These are phyloP conservation scores for Zygoascus bituminiphila DNA, from an alignment of 805 yeast species.

Conservation along the genomic window DNA sequence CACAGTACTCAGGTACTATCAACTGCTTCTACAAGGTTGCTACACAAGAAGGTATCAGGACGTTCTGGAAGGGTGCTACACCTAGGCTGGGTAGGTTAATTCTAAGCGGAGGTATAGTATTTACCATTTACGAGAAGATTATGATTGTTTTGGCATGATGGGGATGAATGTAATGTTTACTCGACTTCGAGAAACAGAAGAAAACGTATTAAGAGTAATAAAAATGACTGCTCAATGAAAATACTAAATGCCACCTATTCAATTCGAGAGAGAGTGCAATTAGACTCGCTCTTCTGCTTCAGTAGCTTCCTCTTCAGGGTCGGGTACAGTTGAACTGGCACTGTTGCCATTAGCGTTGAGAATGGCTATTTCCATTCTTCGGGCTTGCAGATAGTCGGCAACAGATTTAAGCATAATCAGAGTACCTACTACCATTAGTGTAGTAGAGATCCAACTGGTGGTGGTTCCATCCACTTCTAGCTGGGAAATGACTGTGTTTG, in stretches of 20 bases:
- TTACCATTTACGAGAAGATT: conserved; percentile 91
- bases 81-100: conserved; percentile 90
- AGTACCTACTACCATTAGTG: conserved; percentile 59
- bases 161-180: no score
- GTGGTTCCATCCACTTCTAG: conserved; percentile 9
- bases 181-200: neutral
- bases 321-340: neutral
- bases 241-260: no score
- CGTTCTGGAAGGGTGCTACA: conserved; percentile 98
- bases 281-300: conserved; percentile 1
- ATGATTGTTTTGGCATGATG: conserved; percentile 37
- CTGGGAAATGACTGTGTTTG: conserved; percentile 2
- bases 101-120: conserved; percentile 93
- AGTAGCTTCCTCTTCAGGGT: conserved; percentile 4
- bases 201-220: neutral
- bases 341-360: conserved; percentile 20
- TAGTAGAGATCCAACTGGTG: conserved; percentile 44
- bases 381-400: conserved; percentile 67
- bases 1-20: conserved; percentile 61
- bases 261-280: no score
- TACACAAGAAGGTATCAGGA: conserved; percentile 77
- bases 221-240: neutral
- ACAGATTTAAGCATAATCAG: conserved; percentile 58
- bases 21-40: conserved; percentile 77
- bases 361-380: conserved; percentile 61